phyloP scores from a whole-genome alignment of 306 rosid species.

The Glycine tomentella region DNA sequence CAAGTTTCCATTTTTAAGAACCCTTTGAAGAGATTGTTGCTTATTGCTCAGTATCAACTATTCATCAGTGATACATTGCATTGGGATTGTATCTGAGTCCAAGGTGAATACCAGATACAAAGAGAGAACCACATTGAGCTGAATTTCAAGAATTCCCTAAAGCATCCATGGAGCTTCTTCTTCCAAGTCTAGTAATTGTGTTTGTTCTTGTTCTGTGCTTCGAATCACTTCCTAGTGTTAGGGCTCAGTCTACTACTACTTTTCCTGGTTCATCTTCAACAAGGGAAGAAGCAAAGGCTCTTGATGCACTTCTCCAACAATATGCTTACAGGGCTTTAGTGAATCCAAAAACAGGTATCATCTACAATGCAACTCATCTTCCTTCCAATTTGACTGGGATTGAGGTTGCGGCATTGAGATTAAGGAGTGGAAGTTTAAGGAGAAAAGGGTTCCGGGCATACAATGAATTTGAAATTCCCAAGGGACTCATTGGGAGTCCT shows the following conservation, averaged over 20 bases:
- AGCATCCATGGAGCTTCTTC: slow-evolving; percentile 68
- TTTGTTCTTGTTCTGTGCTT: slow-evolving; percentile 56
- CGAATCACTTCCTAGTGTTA: slow-evolving; percentile 53
- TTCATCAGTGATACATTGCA: slow-evolving; percentile 21
- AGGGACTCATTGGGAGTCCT: slow-evolving; percentile 60
- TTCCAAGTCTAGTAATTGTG: slow-evolving; percentile 62
- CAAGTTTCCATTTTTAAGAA: slow-evolving; percentile 47
- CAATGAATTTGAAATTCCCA: slow-evolving; percentile 73
- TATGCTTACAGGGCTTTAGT: slow-evolving; percentile 62
- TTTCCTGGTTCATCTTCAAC: slow-evolving; percentile 43
- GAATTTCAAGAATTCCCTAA: slow-evolving; percentile 38
- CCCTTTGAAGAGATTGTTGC: slow-evolving; percentile 45
- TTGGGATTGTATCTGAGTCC: slow-evolving; percentile 42
- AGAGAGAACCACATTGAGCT: slow-evolving; percentile 53
- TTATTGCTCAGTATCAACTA: slow-evolving; percentile 2
- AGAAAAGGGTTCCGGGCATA: slow-evolving; percentile 64
- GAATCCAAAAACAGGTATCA: slow-evolving; percentile 67
- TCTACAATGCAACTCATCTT: slow-evolving; percentile 54
- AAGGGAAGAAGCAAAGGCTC: slow-evolving; percentile 45
- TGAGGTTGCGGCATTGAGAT: slow-evolving; percentile 64
- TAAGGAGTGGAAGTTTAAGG: slow-evolving; percentile 87
- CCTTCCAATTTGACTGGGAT: slow-evolving; percentile 67
- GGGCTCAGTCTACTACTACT: slow-evolving; percentile 51
- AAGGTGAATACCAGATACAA: slow-evolving; percentile 20
- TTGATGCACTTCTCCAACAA: slow-evolving; percentile 65